phyloP scores from a whole-genome alignment of 2,329 filamentous ascomycete genomes.

The Pseudogymnoascus sp. region DNA sequence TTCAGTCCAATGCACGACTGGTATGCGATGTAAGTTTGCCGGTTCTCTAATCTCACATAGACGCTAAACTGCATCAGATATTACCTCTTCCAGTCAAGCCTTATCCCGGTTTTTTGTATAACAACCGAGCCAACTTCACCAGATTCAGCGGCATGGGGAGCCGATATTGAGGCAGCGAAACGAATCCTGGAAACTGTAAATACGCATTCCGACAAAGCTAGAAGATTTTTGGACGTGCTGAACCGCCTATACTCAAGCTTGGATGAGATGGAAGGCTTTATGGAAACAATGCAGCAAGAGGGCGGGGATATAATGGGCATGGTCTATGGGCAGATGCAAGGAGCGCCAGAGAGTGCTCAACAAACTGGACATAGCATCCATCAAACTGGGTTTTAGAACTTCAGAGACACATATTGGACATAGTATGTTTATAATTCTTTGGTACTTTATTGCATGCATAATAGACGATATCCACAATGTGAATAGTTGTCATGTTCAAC shows the following conservation, averaged over 20 bases:
- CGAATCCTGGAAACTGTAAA: slow-evolving; percentile 1
- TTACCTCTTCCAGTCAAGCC: slow-evolving; percentile 31
- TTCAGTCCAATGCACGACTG: slow-evolving; percentile 27
- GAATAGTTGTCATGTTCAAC: neutral
- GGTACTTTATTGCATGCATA: neutral
- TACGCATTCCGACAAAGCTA: neutral
- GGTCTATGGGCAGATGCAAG: slow-evolving; percentile 5
- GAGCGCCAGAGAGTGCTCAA: slow-evolving; percentile 1
- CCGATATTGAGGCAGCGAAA: slow-evolving; percentile 9
- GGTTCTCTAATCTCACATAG: neutral
- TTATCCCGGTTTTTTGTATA: slow-evolving; percentile 25
- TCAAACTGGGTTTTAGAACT: neutral
- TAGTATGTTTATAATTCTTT: neutral
- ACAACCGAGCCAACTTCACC: slow-evolving; percentile 8
- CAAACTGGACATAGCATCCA: slow-evolving; percentile 1
- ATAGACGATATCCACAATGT: neutral
- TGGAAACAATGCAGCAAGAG: slow-evolving; percentile 4
- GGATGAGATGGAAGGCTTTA: slow-evolving; percentile 4
- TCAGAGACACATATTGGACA: neutral
- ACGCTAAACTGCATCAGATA: slow-evolving; percentile 20
- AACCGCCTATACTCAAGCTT: neutral
- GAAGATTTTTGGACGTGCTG: neutral
- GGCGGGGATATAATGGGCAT: neutral
- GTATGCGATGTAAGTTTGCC: slow-evolving; percentile 20
- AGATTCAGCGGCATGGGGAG: slow-evolving; percentile 5